Evolutionary conservation across 2,329 filamentous ascomycete genomes (phyloP), one percentile per base, ranked within the genome.

Genomic region (Xylariaceae sp.): DNA sequence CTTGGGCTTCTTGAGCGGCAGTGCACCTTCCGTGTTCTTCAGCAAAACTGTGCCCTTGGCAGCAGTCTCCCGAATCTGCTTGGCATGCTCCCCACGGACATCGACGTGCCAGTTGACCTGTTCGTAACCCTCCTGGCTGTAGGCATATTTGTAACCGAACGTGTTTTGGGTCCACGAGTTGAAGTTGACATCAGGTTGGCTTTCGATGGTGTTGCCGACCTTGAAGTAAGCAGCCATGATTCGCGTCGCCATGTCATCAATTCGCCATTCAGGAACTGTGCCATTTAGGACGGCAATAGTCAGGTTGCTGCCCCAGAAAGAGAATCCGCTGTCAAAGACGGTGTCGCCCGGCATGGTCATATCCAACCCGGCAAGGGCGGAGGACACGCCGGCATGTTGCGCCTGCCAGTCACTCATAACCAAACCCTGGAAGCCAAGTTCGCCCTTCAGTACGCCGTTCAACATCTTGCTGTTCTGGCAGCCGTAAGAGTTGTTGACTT

Each of bases 171-270:
- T 90, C 93, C 93, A 97, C 5, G 90, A 90, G 62, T 87, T 87
- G 72, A 97, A 96, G 77, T 92, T 97, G 69, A 89, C 84, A 2
- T 76, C 73, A 0, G 72, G 69, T 46, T 77, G 69, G 5, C 49
- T 49, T 43, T 71, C 65, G 2, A 83, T 60, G 0, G 74, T 77
- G 56, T 77, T 75, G 47, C 83, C 82, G 36, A 86, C 82, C 70
- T 87, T 87, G 74, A 86, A 88, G 66, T 81, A 84, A 39, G 84
- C 76, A 5, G 85, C 78, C 82, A 88, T 86, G 66, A 88, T 96
- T 62, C 94, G 85, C 70, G 90, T 87, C 5, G 84, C 89, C 87
- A 96, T 96, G 66, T 97, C 94, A 61, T 97, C 92, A 10, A 97
- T 69, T 46, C 93, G 83, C 81, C 88, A 96, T 60, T 89, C 83